Conservation (phyloP, 495 filamentous ascomycete genomes). For the Rhypophila decipiens region DNA sequence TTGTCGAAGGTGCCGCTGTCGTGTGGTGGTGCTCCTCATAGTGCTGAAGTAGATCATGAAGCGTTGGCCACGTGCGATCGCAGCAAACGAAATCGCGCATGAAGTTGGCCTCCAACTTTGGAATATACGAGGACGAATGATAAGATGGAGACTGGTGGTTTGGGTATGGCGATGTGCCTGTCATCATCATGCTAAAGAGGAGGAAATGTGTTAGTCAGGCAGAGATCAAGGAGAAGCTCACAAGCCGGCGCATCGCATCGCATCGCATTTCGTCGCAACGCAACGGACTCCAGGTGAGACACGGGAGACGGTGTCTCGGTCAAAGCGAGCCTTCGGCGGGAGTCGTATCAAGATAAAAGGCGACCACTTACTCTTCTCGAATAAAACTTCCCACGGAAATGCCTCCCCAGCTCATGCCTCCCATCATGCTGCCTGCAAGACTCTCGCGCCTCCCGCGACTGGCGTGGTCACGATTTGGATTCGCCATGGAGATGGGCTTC, state of each 20-base stretch:
- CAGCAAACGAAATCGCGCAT: conserved; percentile 96
- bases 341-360: background rate
- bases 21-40: conserved; percentile 87
- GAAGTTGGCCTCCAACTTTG: conserved; percentile 94
- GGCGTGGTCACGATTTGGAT: conserved; percentile 62
- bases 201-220: conserved; percentile 14
- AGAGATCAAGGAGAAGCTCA: background rate
- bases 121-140: conserved; percentile 95
- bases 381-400: conserved; percentile 95
- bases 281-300: too few species aligned
- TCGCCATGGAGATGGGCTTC: conserved; percentile 79
- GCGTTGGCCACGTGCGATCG: conserved; percentile 73
- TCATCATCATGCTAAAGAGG: conserved; percentile 78
- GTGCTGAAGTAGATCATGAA: conserved; percentile 92
- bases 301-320: conserved; percentile 3
- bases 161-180: conserved; percentile 83
- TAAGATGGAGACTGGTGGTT: conserved; percentile 86
- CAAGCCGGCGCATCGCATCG: conserved; percentile 13
- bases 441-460: conserved; percentile 70
- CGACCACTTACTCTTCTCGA: conserved; percentile 83
- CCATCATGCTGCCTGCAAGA: conserved; percentile 77
- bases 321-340: conserved; percentile 2
- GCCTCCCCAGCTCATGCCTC: conserved; percentile 97
- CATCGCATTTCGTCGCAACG: conserved; percentile 9
- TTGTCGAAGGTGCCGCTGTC: conserved; percentile 22